Base-by-base conservation (phyloP, 192 early-diverging fungal genomes). In the Backusella macrospora region DNA sequence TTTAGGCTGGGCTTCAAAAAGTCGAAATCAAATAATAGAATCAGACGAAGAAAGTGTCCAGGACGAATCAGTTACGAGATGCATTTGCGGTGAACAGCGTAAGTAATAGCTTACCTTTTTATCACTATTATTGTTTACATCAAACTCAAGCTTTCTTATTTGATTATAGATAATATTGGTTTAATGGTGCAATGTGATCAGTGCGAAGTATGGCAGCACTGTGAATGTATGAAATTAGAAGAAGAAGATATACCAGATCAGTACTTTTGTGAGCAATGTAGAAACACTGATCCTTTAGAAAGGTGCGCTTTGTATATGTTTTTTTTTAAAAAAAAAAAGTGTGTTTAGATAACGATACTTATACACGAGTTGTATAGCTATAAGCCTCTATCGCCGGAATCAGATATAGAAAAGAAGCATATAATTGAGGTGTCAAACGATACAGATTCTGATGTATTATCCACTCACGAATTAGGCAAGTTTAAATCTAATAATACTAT, bases 161-260 rank as follows among this genome's bases (percentile, higher is more conserved):
- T 49, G 18, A 49, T 34, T 64, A 16, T 34, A 82, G 86, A 84
- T 66, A 80, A 92, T 80, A 83, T 87, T 71, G 85, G 88, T 62
- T 83, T 91, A 68, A 96, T 96, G 96, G 93, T 98, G 37, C 93
- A 96, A 80, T 98, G 96, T 82, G 96, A 98, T 74, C 85, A 88
- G 5, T 98, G 96, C 84, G 84, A 90, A 62, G 93, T 95, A 3
- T 98, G 96, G 96, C 96, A 98, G 79, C 96, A 98, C 75, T 92
- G 92, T 65, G 88, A 92, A n/a, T 98, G 96, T 81, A 92, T 98
- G 77, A 89, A 90, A 69, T 77, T 98, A 55, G 87, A 86, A 69
- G 88, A 90, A 68, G 83, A 90, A 63, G 90, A 93, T 18, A 90
- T 93, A 44, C 94, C 94, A 18, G 93, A 96, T 67, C 88, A 95